Evolutionary conservation across 1,139 yeast species (phyloP).

Genomic region (Trichomonascaceae sp.): DNA sequence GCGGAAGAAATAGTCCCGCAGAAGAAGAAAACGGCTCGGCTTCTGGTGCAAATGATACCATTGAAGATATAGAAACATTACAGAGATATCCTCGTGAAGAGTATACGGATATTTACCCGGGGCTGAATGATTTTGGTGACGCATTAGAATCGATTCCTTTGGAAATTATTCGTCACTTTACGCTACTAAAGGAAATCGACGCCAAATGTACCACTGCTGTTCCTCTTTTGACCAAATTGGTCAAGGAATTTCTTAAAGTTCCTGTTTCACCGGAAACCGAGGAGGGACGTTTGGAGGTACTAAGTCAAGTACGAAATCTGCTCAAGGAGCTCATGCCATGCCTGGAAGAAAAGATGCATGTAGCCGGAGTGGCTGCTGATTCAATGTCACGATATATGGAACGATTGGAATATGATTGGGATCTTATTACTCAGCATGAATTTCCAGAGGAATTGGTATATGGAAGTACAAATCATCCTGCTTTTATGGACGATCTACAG

Average conservation of each 20-base stretch:
- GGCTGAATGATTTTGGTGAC: conserved; percentile 85
- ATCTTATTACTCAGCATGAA: conserved; percentile 63
- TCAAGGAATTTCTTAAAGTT: conserved; percentile 41
- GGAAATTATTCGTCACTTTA: conserved; percentile 78
- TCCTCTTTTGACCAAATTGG: conserved; percentile 58
- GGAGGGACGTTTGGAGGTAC: conserved; percentile 32
- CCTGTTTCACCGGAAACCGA: conserved; percentile 12
- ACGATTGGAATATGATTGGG: conserved; percentile 74
- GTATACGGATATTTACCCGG: conserved; percentile 51
- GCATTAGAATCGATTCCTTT: conserved; percentile 86
- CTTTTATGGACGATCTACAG: conserved; percentile 34
- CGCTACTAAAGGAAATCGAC: conserved; percentile 85
- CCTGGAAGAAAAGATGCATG: conserved; percentile 95
- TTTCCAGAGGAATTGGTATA: conserved; percentile 52
- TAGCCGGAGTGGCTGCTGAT: conserved; percentile 86
- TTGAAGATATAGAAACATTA: not conserved
- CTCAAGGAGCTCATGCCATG: conserved; percentile 75
- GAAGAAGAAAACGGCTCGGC: conserved; percentile 2
- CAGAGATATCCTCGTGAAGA: conserved; percentile 6
- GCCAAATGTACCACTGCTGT: conserved; percentile 80
- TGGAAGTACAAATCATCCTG: conserved; percentile 86
- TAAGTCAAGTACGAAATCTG: conserved; percentile 36
- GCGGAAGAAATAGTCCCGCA: not conserved
- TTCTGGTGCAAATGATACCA: not conserved
- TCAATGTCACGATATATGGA: conserved; percentile 61